These are phyloP conservation scores for Debaryomyces castellii DNA, from an alignment of 805 yeast genomes.

Conservation along the genomic window DNA sequence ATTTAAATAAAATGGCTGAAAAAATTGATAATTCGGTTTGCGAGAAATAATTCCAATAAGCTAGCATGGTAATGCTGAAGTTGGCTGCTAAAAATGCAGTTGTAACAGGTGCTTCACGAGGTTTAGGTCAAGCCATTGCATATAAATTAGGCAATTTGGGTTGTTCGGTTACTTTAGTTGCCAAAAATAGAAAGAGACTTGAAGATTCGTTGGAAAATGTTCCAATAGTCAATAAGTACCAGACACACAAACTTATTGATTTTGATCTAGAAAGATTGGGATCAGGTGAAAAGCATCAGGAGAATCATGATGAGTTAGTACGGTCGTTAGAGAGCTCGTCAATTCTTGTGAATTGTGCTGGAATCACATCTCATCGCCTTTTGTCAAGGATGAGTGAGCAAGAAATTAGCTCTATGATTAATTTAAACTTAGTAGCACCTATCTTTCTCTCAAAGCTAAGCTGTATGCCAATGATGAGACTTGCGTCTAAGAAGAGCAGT, in stretches of 20 bases:
- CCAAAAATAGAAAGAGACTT: conserved; percentile 38
- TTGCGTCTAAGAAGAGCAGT: neutral
- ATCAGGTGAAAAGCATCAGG: conserved; percentile 15
- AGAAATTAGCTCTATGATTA: conserved; percentile 46
- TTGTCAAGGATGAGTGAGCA: conserved; percentile 41
- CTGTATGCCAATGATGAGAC: conserved; percentile 48
- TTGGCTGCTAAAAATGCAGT: conserved; percentile 26
- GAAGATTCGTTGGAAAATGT: conserved; percentile 16
- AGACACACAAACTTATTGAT: conserved; percentile 28
- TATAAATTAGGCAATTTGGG: conserved; percentile 27
- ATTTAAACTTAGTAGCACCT: conserved; percentile 60
- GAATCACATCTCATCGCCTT: conserved; percentile 58
- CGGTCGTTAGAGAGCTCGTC: conserved; percentile 34
- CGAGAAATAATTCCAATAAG: neutral
- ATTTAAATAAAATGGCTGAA: conserved; percentile 1
- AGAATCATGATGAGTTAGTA: conserved; percentile 12
- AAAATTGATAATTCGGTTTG: neutral
- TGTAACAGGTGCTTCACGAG: conserved; percentile 42
- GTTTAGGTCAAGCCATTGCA: conserved; percentile 35
- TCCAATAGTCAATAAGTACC: conserved; percentile 13
- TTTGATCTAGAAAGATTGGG: conserved; percentile 29
- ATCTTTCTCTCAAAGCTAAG: conserved; percentile 57
- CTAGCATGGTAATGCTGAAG: neutral
- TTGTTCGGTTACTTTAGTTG: conserved; percentile 29
- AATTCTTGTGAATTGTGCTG: conserved; percentile 64